Evolutionary conservation across 257 asterid genomes (phyloP).

Genomic region (Misopates orontium): DNA sequence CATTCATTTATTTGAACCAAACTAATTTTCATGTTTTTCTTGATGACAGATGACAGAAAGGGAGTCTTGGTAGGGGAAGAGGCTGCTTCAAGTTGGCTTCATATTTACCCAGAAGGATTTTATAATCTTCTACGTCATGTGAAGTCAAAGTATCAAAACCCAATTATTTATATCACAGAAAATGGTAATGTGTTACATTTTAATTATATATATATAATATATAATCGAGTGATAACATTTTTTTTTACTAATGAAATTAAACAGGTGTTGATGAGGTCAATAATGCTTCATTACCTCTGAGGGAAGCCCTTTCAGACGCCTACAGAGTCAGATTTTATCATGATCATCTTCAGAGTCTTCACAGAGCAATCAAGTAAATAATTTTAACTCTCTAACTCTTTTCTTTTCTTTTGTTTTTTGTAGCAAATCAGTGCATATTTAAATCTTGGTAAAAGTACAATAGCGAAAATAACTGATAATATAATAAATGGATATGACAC

Average conservation of each 20-base stretch:
- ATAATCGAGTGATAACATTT: too few species aligned
- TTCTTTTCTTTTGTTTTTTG: too few species aligned
- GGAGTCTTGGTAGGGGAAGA: slow-evolving; percentile 22
- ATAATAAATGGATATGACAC: too few species aligned
- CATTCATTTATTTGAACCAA: not conserved
- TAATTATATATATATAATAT: too few species aligned
- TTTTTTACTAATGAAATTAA: not conserved
- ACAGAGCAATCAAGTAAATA: slow-evolving; percentile 26
- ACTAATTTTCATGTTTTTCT: too few species aligned
- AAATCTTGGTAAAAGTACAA: too few species aligned
- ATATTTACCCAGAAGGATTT: slow-evolving; percentile 41
- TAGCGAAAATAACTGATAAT: too few species aligned
- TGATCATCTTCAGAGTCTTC: slow-evolving; percentile 23
- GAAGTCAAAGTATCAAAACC: slow-evolving; percentile 27
- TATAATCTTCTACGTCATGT: slow-evolving; percentile 29
- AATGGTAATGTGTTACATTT: slow-evolving; percentile 27
- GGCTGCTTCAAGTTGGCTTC: slow-evolving; percentile 34
- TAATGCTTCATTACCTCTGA: slow-evolving; percentile 15
- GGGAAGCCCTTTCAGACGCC: slow-evolving; percentile 20
- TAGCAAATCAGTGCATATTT: too few species aligned
- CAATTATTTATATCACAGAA: slow-evolving; percentile 41
- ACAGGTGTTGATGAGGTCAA: slow-evolving; percentile 36
- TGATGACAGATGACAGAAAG: not conserved
- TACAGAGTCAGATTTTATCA: slow-evolving; percentile 29
- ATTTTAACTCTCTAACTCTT: not conserved